These are phyloP conservation scores for Penicillium sclerotigenum DNA, from an alignment of 2,329 filamentous ascomycete species.

Conservation along the genomic window DNA sequence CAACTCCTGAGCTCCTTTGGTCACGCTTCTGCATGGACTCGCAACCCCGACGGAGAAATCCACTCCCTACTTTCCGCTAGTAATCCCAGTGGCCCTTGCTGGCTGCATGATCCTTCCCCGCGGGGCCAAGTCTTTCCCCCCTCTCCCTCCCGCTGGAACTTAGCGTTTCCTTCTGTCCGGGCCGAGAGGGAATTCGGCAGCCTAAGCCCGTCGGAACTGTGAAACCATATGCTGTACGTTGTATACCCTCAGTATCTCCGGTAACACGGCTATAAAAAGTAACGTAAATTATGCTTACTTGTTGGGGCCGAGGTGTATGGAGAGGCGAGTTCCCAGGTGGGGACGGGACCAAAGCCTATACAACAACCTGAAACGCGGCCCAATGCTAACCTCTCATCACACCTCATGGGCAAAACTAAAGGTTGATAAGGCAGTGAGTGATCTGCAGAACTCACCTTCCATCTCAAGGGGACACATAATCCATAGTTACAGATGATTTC, in stretches of 20 bases:
- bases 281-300: neutral
- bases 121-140: constrained; percentile 12
- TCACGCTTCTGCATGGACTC: neutral
- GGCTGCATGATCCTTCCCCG: constrained; percentile 1
- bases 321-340: too few relatives aligned
- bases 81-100: neutral
- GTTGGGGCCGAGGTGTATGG: neutral
- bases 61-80: constrained; percentile 7
- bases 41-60: constrained; percentile 12
- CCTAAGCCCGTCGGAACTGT: neutral
- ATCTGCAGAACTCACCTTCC: neutral
- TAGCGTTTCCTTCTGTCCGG: constrained; percentile 1
- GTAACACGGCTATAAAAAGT: neutral
- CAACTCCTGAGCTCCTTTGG: neutral
- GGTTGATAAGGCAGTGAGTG: neutral
- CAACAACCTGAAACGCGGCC: neutral
- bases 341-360: too few relatives aligned
- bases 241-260: neutral
- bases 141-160: neutral
- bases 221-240: neutral
- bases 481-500: constrained; percentile 9
- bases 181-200: neutral
- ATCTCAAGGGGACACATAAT: neutral
- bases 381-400: neutral
- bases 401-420: constrained; percentile 4